Evolutionary conservation across 1,284 basidiomycete genomes (phyloP).

Genomic region (Ceratobasidium papillatum): DNA sequence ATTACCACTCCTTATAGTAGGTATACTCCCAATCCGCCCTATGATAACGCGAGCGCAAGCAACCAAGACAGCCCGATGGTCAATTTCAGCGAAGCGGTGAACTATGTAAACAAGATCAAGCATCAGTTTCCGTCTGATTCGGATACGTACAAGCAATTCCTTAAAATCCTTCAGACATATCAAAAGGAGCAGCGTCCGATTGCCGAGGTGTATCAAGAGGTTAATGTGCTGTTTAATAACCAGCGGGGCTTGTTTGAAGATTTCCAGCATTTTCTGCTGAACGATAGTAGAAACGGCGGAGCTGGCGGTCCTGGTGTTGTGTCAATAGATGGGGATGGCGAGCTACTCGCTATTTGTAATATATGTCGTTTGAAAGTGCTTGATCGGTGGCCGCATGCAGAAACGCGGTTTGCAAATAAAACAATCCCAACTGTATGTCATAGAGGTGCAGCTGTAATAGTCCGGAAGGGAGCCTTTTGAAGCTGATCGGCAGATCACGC

Average conservation of each 20-base stretch:
- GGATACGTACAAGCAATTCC: conserved; percentile 97
- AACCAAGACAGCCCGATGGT: conserved; percentile 45
- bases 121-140: conserved; percentile 89
- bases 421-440: no score
- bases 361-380: no score
- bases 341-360: no score
- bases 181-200: conserved; percentile 93
- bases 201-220: conserved; percentile 93
- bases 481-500: no score
- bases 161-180: conserved; percentile 97
- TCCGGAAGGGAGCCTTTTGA: no score
- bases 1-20: conserved; percentile 92
- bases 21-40: conserved; percentile 43
- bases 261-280: conserved; percentile 97
- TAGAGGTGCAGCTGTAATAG: no score
- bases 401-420: no score
- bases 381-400: no score
- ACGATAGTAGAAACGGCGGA: conserved; percentile 54
- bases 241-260: conserved; percentile 93
- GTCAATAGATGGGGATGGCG: conserved; percentile 46
- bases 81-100: conserved; percentile 98
- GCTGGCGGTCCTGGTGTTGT: conserved; percentile 44
- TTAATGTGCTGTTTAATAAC: conserved; percentile 90
- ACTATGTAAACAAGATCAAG: conserved; percentile 99
- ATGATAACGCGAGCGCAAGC: conserved; percentile 41